Evolutionary conservation across 257 asterid species (phyloP), one percentile per base, ranked within the genome.

Genomic region (Solanum clarkiae): DNA sequence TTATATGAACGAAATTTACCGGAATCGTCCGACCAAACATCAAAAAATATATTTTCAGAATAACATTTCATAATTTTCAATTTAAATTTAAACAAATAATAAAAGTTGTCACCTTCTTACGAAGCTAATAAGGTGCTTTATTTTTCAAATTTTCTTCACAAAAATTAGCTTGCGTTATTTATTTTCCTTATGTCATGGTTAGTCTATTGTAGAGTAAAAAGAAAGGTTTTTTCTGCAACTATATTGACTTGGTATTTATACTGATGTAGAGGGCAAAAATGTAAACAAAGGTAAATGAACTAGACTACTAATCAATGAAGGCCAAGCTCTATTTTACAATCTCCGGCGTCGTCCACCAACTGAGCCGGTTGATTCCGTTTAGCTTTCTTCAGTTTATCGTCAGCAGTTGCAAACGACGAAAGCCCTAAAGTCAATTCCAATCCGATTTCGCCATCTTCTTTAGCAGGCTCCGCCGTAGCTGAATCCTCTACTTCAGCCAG

Each of bases 351-450:
- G 18, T 29, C 89, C 85, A 85, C 65, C 29, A 82, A 70, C 53
- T 86, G 81, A 53, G 1, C 87, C 2, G 20, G 87, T 81, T 10
- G 62, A 66, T 84, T 85, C 80, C 36, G 9, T 53, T 74, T 71
- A 24, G 62, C 60, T 45, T 83, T 89, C 26, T 63, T 86, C 59
- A 84, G 15, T 68, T 32, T 68, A 68, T 15, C 18, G 9, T 32
- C 22, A 29, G 36, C n/a, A 29, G 85, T 22, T 60, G 86, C 87
- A 42, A 85, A 74, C 70, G 93, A 91, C 84, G 91, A 86, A 13
- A 89, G 84, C 3, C 98, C 95, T 47, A 95, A 89, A 40, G 91
- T 93, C 86, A 93, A 86, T 75, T 95, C 97, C 87, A 93, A 91
- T 91, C 88, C 91, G 49, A 94, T 84, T 36, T 16, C 72, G 2